These are phyloP conservation scores for Parathielavia appendiculata DNA, from an alignment of 495 filamentous ascomycete species.

Conservation along the genomic window DNA sequence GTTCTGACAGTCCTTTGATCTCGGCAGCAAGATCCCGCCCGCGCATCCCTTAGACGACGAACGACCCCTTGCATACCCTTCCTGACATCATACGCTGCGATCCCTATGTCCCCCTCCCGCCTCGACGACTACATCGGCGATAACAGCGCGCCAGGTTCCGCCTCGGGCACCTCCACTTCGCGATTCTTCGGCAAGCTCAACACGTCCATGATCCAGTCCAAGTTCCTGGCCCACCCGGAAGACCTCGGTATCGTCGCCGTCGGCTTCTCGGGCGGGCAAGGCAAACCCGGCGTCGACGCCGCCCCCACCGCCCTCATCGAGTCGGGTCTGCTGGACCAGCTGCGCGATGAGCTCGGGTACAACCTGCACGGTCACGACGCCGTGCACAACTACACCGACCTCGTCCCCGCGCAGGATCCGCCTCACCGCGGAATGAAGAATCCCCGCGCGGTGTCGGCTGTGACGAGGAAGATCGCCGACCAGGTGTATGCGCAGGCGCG, in stretches of 20 bases:
- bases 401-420: slow-evolving; percentile 69
- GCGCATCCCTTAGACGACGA: neutral
- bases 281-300: slow-evolving; percentile 87
- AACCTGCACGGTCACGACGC: slow-evolving; percentile 76
- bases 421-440: slow-evolving; percentile 88
- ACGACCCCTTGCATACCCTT: neutral
- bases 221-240: slow-evolving; percentile 71
- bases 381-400: slow-evolving; percentile 75
- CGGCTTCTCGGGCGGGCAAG: slow-evolving; percentile 96
- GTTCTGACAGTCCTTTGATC: slow-evolving; percentile 1
- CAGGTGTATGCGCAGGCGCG: slow-evolving; percentile 86
- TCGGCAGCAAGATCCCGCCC: neutral
- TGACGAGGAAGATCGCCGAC: slow-evolving; percentile 70
- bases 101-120: slow-evolving; percentile 16
- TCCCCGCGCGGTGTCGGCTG: slow-evolving; percentile 79
- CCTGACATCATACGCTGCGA: neutral
- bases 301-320: slow-evolving; percentile 88
- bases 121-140: slow-evolving; percentile 8
- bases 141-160: slow-evolving; percentile 10
- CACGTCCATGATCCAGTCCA: slow-evolving; percentile 69
- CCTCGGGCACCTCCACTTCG: slow-evolving; percentile 10
- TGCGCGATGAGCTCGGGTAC: slow-evolving; percentile 81
- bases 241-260: slow-evolving; percentile 91
- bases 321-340: slow-evolving; percentile 76
- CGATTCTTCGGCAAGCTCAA: slow-evolving; percentile 34